Base-by-base conservation (phyloP, 1,139 yeast genomes). In the Geotrichum fermentans region DNA sequence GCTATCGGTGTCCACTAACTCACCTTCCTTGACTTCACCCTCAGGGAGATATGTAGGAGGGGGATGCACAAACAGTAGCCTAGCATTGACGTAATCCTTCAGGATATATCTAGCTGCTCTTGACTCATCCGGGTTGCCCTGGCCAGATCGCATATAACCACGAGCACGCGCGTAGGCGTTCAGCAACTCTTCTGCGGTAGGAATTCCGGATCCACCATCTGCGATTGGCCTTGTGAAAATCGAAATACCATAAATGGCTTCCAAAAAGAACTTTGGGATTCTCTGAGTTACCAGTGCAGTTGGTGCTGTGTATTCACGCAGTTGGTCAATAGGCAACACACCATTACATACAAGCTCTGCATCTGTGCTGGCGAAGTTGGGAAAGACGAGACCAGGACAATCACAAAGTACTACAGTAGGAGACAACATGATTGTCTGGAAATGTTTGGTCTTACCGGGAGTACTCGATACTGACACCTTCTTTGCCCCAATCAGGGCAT, bases 311-410 rank as follows among this genome's bases (percentile, higher is more conserved):
- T 80, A 83, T 62, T 94, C 98, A 63, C 97, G 79, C 55, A 94
- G 75, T 69, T 94, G 98, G 71, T 94, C 98, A 61, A 94, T 92
- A 18, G 99, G 98, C 52, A 94, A 75, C 10, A 94, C 96, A 76
- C 99, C 99, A 63, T 89, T 88, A 72, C 97, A 89, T 0, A 94
- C 98, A 61, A 94, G 78, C 62, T 94, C 99, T 59, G 96, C 97
- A 62, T 90, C 89, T 22, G 97, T 87, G 65, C 86, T 86, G 17
- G 98, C 97, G 66, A 92, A 94, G 64, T 92, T 94, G 32, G 99
- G 98, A 73, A 94, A 94, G 20, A 94, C 99, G 57, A 94, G 75
- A 76, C 99, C 99, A 1, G 99, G 99, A 75, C 99, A 94, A 75
- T 94, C 99, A 70, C 98, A 92, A 48, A 94, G 74, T 58, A 88